Base-by-base conservation (phyloP, 495 filamentous ascomycete species). In the Penicillium coprophilum region DNA sequence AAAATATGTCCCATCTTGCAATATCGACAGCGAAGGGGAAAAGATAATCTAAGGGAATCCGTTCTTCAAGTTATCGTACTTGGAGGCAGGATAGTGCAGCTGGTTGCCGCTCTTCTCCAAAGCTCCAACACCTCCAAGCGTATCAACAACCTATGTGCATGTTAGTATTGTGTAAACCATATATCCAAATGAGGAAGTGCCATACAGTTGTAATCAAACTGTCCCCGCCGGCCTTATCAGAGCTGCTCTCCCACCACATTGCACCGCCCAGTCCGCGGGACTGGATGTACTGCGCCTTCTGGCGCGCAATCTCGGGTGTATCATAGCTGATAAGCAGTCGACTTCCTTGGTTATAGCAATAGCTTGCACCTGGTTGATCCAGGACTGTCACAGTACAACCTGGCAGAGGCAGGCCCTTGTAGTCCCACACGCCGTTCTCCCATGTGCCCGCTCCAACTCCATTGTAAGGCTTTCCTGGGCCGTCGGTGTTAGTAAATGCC, bases 211-310 rank as follows among this genome's bases (percentile, higher is more conserved):
- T 69, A 41, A 91, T 82, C 70, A 91, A 66, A 62, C 87, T 87
- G 38, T 73, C 73, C 0, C 66, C 70, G 2, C 79, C 85, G 1
- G 45, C 62, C 59, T 79, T 84, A 66, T 96, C 92, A 23, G 82
- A 85, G 66, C 84, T 89, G 23, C 82, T 85, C 73, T 96, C 92
- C 92, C 92, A 97, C 81, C 89, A 96, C 84, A 96, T 93, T 0
- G 81, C 86, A 12, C 92, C 91, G 4, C 88, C 91, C 8, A 96
- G 77, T 7, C 83, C 80, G 47, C 77, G 78, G 13, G 76, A 53
- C 58, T 73, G 68, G 47, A 96, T 80, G 62, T 88, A 96, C 45
- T 73, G 66, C 1, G 80, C 82, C 75, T 96, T 96, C 50, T 64
- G 47, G 40, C 66, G 62, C 0, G 82, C 85, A 50, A 85, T 81